Percentiles rank a stretch among this genome's conserved stretches.
Conservation (phyloP, 1,284 basidiomycete genomes). For the Megacollybia platyphylla region DNA sequence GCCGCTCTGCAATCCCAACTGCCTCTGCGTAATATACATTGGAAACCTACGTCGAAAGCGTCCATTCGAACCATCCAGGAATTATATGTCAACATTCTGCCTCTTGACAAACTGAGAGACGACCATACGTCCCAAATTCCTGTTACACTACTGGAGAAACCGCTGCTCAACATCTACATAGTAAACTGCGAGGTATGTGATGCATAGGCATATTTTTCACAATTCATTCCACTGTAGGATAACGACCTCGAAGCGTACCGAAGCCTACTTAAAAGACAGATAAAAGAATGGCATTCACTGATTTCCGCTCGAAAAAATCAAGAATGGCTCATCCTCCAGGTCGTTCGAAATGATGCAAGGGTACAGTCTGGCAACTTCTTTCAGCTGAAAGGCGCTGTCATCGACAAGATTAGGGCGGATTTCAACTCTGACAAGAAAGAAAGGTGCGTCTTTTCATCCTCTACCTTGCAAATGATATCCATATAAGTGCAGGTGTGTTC, state of each 20-base stretch:
- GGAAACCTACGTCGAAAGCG: conserved; percentile 65
- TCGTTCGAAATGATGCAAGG: conserved; percentile 59
- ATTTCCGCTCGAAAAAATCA: conserved; percentile 66
- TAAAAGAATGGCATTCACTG: conserved; percentile 80
- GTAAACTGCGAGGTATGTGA: conserved; percentile 72
- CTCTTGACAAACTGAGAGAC: conserved; percentile 59
- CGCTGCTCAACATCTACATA: conserved; percentile 77
- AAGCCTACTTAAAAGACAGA: conserved; percentile 65
- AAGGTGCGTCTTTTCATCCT: conserved; percentile 36
- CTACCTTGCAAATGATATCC: conserved; percentile 3
- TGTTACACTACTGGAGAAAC: conserved; percentile 71
- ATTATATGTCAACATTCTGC: conserved; percentile 62
- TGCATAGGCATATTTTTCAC: conserved; percentile 3
- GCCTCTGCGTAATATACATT: conserved; percentile 82
- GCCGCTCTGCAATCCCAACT: conserved; percentile 59
- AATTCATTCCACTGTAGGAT: conserved; percentile 39
- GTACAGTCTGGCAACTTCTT: conserved; percentile 58
- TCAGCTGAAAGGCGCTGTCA: conserved; percentile 69
- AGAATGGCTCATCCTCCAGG: conserved; percentile 83
- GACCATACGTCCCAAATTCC: conserved; percentile 70
- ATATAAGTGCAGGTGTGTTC: conserved; percentile 50
- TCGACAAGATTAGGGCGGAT: conserved; percentile 88
- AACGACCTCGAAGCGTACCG: conserved; percentile 71
- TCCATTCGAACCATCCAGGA: conserved; percentile 79
- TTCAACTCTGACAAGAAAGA: conserved; percentile 88